Evolutionary conservation across 768 basidiomycete species (phyloP).

Genomic region (Termitomyces sp.): DNA sequence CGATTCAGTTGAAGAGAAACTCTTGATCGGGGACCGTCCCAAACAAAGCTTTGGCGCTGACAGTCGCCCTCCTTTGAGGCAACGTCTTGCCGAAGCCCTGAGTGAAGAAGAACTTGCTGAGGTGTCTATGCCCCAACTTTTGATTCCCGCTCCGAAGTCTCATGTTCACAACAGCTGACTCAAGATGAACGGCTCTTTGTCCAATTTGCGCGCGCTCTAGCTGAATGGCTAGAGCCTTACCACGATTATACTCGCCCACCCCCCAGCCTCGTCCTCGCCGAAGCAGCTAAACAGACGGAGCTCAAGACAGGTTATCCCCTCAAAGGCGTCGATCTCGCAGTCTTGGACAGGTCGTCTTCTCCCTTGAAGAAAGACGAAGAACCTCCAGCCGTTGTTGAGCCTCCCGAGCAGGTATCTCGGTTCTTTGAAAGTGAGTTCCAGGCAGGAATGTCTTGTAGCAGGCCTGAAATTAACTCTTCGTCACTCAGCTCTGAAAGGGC

Average conservation of each 20-base stretch:
- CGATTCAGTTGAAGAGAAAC: constrained; percentile 76
- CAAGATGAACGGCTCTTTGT: constrained; percentile 55
- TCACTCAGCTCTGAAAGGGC: constrained; percentile 47
- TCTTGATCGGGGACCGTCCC: constrained; percentile 77
- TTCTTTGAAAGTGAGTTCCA: constrained; percentile 60
- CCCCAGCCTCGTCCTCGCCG: constrained; percentile 65
- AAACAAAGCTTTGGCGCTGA: constrained; percentile 55
- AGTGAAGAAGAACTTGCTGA: constrained; percentile 50
- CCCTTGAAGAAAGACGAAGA: constrained; percentile 70
- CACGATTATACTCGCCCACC: constrained; percentile 74
- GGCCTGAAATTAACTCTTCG: not conserved
- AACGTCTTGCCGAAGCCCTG: constrained; percentile 51
- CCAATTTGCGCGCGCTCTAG: constrained; percentile 57
- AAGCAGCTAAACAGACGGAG: constrained; percentile 70
- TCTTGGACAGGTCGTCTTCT: constrained; percentile 37
- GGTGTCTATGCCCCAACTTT: constrained; percentile 29
- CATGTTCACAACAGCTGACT: constrained; percentile 50
- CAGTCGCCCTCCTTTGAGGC: constrained; percentile 47
- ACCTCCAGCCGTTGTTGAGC: constrained; percentile 58
- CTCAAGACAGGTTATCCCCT: constrained; percentile 67
- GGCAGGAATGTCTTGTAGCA: not conserved
- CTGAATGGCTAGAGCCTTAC: constrained; percentile 76
- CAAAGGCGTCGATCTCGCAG: constrained; percentile 57
- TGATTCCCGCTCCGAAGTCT: not conserved
- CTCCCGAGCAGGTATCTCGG: constrained; percentile 47